Evolutionary conservation across 257 asterid genomes (phyloP).

Genomic region (Solanum tarapatanum): DNA sequence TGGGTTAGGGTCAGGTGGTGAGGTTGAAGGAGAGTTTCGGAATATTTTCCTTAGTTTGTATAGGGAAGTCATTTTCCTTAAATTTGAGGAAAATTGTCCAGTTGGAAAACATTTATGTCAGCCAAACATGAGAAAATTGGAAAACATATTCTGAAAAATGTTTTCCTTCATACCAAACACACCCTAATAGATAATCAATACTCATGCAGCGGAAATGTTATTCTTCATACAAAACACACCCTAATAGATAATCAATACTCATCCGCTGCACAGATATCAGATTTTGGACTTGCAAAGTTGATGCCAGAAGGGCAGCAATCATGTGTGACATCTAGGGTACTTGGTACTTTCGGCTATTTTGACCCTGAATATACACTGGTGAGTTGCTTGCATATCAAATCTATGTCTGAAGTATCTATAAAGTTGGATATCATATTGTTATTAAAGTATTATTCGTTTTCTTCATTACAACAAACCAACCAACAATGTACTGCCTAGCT

Average conservation of each 20-base stretch:
- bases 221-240: not conserved
- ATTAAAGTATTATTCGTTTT: not conserved
- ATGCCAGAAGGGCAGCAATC: constrained; percentile 93
- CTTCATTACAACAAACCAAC: not conserved
- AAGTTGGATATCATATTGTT: not conserved
- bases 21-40: too few relatives aligned
- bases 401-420: not conserved
- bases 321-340: constrained; percentile 76
- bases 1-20: too few relatives aligned
- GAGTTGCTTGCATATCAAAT: not conserved
- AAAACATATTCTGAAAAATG: too few relatives aligned
- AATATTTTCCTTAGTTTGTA: too few relatives aligned
- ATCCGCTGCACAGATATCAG: constrained; percentile 56
- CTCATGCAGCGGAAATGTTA: too few relatives aligned
- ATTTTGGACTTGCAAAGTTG: constrained; percentile 88
- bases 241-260: not conserved
- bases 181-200: too few relatives aligned
- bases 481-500: not conserved
- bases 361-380: constrained; percentile 98
- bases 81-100: too few relatives aligned
- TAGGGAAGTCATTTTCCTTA: too few relatives aligned
- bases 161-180: not conserved
- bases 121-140: too few relatives aligned
- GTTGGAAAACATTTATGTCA: too few relatives aligned
- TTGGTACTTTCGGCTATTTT: constrained; percentile 94